These are phyloP conservation scores for Alternaria sp. DNA, from an alignment of 2,329 filamentous ascomycete species.

Conservation along the genomic window DNA sequence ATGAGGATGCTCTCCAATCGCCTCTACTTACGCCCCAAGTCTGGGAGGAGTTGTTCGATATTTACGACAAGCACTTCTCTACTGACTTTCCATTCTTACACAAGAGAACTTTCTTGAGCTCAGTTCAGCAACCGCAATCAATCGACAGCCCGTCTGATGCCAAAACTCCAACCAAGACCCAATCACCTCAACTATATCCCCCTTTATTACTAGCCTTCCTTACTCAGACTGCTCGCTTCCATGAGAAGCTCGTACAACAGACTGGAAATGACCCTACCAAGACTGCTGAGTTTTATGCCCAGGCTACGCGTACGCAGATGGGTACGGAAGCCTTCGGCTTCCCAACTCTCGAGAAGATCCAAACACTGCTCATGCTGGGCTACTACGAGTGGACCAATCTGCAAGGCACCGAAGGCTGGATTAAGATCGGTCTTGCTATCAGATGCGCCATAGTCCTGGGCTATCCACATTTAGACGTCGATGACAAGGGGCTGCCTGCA, in stretches of 20 bases:
- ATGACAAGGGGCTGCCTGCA: slow-evolving; percentile 33
- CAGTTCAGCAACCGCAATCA: slow-evolving; percentile 29
- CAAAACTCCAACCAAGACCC: slow-evolving; percentile 36
- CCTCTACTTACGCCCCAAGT: slow-evolving; percentile 69
- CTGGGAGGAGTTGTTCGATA: slow-evolving; percentile 74
- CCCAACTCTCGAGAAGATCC: slow-evolving; percentile 69
- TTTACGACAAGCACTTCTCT: slow-evolving; percentile 76
- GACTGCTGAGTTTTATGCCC: slow-evolving; percentile 70
- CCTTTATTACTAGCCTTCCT: slow-evolving; percentile 72
- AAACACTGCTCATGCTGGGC: slow-evolving; percentile 75
- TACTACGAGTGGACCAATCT: slow-evolving; percentile 76
- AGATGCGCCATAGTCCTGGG: slow-evolving; percentile 63
- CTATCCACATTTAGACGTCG: slow-evolving; percentile 40
- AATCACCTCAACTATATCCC: slow-evolving; percentile 58
- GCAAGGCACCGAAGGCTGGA: slow-evolving; percentile 70
- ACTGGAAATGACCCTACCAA: slow-evolving; percentile 22
- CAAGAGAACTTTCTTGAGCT: slow-evolving; percentile 66
- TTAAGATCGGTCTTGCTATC: slow-evolving; percentile 68
- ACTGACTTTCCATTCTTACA: slow-evolving; percentile 78
- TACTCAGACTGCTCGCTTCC: slow-evolving; percentile 74
- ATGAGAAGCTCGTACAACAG: slow-evolving; percentile 58
- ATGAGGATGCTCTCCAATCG: slow-evolving; percentile 69
- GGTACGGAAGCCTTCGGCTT: slow-evolving; percentile 20
- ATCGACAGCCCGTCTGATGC: slow-evolving; percentile 43
- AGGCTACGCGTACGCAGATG: slow-evolving; percentile 63